phyloP scores from a whole-genome alignment of 441 rosid genomes.

The Euphorbia celastroides region DNA sequence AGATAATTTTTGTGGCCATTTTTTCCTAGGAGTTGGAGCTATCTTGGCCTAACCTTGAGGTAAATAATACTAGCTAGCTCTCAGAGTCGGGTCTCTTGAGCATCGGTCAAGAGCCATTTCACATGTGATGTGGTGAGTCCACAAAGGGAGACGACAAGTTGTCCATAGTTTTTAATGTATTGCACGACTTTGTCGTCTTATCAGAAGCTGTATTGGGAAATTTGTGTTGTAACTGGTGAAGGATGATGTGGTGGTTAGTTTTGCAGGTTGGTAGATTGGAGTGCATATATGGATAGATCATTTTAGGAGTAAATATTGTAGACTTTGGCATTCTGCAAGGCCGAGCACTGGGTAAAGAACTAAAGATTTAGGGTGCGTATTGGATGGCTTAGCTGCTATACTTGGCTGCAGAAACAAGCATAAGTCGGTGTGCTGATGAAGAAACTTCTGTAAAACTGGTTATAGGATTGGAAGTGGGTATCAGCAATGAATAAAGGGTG shows the following conservation, averaged over 20 bases:
- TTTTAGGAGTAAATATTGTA: neutral
- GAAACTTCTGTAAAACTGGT: neutral
- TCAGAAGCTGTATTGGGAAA: too few relatives aligned
- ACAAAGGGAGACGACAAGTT: neutral
- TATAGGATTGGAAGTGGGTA: too few relatives aligned
- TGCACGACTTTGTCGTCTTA: neutral
- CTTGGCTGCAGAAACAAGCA: neutral
- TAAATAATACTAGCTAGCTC: conserved; percentile 12
- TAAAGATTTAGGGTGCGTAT: too few relatives aligned
- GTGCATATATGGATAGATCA: neutral
- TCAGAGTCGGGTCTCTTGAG: neutral
- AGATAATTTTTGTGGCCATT: conserved; percentile 17
- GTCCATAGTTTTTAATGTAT: neutral
- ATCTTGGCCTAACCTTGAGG: conserved; percentile 15
- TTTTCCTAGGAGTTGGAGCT: conserved; percentile 4
- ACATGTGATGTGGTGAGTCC: neutral
- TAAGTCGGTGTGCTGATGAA: neutral
- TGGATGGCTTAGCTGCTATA: too few relatives aligned
- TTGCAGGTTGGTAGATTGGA: neutral
- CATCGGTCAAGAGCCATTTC: conserved; percentile 1
- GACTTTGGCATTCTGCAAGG: neutral
- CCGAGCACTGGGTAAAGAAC: neutral
- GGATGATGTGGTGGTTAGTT: neutral
- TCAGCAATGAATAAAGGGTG: neutral
- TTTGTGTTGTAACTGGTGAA: too few relatives aligned